phyloP scores from a whole-genome alignment of 2,329 filamentous ascomycete species.

The Botrytis aclada region DNA sequence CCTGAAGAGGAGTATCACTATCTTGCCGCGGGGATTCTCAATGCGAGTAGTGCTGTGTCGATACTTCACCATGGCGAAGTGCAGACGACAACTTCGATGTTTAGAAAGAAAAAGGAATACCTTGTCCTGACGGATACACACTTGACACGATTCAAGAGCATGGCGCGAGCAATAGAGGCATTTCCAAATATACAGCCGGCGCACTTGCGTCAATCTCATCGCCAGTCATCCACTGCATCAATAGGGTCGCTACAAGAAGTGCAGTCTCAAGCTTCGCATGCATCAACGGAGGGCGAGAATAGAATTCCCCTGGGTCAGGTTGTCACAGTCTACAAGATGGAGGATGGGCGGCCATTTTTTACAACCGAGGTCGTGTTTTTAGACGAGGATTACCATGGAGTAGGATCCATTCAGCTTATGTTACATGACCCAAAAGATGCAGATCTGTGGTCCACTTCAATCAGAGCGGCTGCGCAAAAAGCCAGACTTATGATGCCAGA shows the following conservation, averaged over 20 bases:
- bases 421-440: conserved; percentile 62
- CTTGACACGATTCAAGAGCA: conserved; percentile 65
- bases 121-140: conserved; percentile 68
- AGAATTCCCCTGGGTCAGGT: conserved; percentile 62
- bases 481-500: conserved; percentile 50
- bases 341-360: conserved; percentile 64
- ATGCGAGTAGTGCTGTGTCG: conserved; percentile 31
- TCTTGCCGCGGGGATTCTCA: conserved; percentile 18
- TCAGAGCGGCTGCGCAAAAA: conserved; percentile 58
- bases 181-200: conserved; percentile 53
- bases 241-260: conserved; percentile 60
- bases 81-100: conserved; percentile 66
- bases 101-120: conserved; percentile 70
- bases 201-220: conserved; percentile 43
- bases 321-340: conserved; percentile 63
- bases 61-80: conserved; percentile 68
- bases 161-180: conserved; percentile 60
- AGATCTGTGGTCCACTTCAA: conserved; percentile 60
- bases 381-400: conserved; percentile 61
- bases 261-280: conserved; percentile 47
- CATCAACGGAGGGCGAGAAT: conserved; percentile 52
- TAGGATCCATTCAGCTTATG: conserved; percentile 62
- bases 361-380: conserved; percentile 66
- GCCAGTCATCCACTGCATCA: conserved; percentile 57
- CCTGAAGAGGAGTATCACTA: conserved; percentile 27